A percentile compares a stretch with the other conserved stretches of the same genome.
Conservation (phyloP, 1,284 basidiomycete species). For the Ustilago lituana region DNA sequence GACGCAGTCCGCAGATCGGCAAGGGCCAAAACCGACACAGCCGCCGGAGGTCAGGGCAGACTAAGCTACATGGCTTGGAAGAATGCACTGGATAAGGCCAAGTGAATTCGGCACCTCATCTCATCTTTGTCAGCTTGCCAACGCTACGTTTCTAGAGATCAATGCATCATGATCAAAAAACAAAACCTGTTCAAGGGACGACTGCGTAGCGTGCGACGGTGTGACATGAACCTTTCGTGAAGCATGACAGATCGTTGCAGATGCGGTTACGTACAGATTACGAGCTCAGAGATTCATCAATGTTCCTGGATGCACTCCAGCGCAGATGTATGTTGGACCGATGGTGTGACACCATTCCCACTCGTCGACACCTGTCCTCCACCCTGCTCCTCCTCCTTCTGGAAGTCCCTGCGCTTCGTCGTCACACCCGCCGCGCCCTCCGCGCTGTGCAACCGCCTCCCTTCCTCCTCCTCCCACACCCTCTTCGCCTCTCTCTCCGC, state of each 20-base stretch:
- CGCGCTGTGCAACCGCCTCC: neutral
- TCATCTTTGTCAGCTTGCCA: too few relatives aligned
- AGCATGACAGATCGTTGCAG: too few relatives aligned
- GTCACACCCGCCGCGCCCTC: too few relatives aligned
- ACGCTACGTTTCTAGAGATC: too few relatives aligned
- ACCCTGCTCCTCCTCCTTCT: neutral
- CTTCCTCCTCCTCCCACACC: constrained; percentile 4
- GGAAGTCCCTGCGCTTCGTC: neutral
- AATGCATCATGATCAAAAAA: too few relatives aligned
- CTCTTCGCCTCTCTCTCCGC: neutral
- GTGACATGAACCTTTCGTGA: too few relatives aligned
- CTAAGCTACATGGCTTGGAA: constrained; percentile 36
- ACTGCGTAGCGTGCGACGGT: too few relatives aligned
- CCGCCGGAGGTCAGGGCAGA: neutral
- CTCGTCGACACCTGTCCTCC: too few relatives aligned
- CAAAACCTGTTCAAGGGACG: too few relatives aligned
- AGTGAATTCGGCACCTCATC: too few relatives aligned
- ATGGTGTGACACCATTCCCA: neutral
- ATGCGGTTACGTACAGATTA: too few relatives aligned
- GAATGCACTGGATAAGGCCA: constrained; percentile 28
- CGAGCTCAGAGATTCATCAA: too few relatives aligned
- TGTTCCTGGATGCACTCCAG: constrained; percentile 39
- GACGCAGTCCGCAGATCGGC: constrained; percentile 11
- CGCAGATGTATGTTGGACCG: neutral
- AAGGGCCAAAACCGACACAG: neutral